phyloP scores from a whole-genome alignment of 495 filamentous ascomycete species.

The Podospora australis region DNA sequence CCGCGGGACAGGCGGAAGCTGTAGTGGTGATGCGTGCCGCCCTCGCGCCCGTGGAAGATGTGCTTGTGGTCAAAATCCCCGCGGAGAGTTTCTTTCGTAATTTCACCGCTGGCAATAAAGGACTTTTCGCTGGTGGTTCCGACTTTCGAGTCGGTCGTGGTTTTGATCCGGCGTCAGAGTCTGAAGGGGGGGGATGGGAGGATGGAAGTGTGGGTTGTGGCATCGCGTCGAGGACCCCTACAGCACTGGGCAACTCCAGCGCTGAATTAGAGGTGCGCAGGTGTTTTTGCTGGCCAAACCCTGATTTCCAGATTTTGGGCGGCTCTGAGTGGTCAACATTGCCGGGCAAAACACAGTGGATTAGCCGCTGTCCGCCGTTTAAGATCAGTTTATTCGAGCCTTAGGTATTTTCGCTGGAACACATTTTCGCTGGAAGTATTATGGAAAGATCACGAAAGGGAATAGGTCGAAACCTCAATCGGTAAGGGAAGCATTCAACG shows the following conservation, averaged over 20 bases:
- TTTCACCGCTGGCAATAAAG: conserved; percentile 1
- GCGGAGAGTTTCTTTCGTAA: conserved; percentile 22
- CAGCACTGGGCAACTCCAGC: too few relatives aligned
- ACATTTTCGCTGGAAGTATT: too few relatives aligned
- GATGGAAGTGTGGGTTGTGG: conserved; percentile 5
- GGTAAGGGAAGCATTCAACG: too few relatives aligned
- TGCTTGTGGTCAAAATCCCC: conserved; percentile 27
- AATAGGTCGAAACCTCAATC: too few relatives aligned
- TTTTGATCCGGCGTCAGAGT: too few relatives aligned
- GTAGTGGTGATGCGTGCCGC: conserved; percentile 28
- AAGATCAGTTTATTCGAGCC: too few relatives aligned
- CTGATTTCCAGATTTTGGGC: conserved; percentile 23
- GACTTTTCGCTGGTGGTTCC: not conserved
- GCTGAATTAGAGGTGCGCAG: not conserved
- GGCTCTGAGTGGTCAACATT: conserved; percentile 24
- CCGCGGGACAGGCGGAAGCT: conserved; percentile 7
- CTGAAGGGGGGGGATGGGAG: not conserved
- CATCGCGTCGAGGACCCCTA: too few relatives aligned
- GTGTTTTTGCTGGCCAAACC: conserved; percentile 16
- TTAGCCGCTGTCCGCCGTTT: conserved; percentile 3
- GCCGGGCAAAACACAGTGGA: conserved; percentile 12
- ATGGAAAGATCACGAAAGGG: too few relatives aligned
- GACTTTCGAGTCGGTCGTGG: not conserved
- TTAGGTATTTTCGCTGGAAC: too few relatives aligned
- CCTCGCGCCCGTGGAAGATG: conserved; percentile 16